phyloP scores from a whole-genome alignment of 352 stramenopile genomes.

The Pythium dissimile region DNA sequence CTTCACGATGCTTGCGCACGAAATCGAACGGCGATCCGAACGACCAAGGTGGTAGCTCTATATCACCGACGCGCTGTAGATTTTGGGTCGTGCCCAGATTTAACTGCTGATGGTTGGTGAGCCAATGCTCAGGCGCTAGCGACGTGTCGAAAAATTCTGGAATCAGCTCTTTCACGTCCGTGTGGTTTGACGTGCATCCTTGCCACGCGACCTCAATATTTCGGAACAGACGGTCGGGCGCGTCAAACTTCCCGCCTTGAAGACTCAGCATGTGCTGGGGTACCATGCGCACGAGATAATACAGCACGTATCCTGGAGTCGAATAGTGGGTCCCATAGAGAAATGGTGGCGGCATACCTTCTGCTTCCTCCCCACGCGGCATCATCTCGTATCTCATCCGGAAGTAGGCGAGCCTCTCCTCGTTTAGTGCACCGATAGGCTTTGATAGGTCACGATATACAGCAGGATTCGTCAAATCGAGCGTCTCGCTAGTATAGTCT shows the following conservation, averaged over 20 bases:
- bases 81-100: slow-evolving; percentile 91
- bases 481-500: slow-evolving; percentile 77
- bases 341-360: slow-evolving; percentile 89
- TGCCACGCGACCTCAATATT: slow-evolving; percentile 93
- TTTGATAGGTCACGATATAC: slow-evolving; percentile 92
- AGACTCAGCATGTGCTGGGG: slow-evolving; percentile 95
- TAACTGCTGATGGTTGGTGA: slow-evolving; percentile 94
- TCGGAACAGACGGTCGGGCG: slow-evolving; percentile 95
- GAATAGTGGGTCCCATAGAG: slow-evolving; percentile 95
- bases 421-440: slow-evolving; percentile 91
- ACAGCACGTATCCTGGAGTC: slow-evolving; percentile 94
- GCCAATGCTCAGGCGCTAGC: slow-evolving; percentile 77
- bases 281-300: slow-evolving; percentile 96
- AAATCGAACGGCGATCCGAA: slow-evolving; percentile 85
- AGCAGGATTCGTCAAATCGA: slow-evolving; percentile 76
- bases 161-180: slow-evolving; percentile 98
- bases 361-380: slow-evolving; percentile 66
- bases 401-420: slow-evolving; percentile 85
- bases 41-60: slow-evolving; percentile 84
- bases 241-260: slow-evolving; percentile 98
- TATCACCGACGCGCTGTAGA: slow-evolving; percentile 85
- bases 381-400: slow-evolving; percentile 86
- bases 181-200: slow-evolving; percentile 66
- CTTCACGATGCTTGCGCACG: slow-evolving; percentile 91
- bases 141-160: slow-evolving; percentile 96